Conservation (phyloP, 768 basidiomycete genomes). For the Kwoniella sp. region DNA sequence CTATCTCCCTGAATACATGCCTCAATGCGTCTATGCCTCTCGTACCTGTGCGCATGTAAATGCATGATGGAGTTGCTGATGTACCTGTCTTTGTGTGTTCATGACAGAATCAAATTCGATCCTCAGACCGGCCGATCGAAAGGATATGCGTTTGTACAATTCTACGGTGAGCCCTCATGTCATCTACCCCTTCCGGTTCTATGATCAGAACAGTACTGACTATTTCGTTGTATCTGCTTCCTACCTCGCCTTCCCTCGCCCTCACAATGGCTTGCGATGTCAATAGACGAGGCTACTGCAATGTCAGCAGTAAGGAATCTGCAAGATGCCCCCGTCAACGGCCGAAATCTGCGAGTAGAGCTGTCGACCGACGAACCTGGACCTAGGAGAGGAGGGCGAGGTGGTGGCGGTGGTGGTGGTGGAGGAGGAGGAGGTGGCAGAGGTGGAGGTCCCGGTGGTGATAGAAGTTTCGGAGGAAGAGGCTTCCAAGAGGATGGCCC, state of each 20-base stretch:
- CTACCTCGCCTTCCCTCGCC: too few relatives aligned
- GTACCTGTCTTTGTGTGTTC: too few relatives aligned
- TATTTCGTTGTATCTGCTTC: too few relatives aligned
- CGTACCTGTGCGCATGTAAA: too few relatives aligned
- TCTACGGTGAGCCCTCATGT: conserved; percentile 44
- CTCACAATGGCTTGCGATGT: too few relatives aligned
- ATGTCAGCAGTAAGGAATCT: conserved; percentile 92
- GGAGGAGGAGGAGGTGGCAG: conserved; percentile 26
- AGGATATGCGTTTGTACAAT: conserved; percentile 56
- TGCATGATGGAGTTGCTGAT: too few relatives aligned
- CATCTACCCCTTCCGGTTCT: too few relatives aligned
- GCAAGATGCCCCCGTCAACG: conserved; percentile 87
- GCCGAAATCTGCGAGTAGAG: conserved; percentile 89
- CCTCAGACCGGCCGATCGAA: conserved; percentile 53
- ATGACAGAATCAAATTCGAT: conserved; percentile 57
- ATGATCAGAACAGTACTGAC: too few relatives aligned
- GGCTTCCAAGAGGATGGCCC: conserved; percentile 15
- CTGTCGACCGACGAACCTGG: conserved; percentile 58
- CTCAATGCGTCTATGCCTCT: too few relatives aligned
- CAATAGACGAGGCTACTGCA: conserved; percentile 89
- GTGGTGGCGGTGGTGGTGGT: conserved; percentile 21
- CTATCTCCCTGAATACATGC: neutral
- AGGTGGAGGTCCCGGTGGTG: conserved; percentile 8
- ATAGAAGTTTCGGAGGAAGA: neutral
- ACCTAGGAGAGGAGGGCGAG: conserved; percentile 24